Base-by-base conservation (phyloP, 179 eudicot species). In the Spinacia oleracea region DNA sequence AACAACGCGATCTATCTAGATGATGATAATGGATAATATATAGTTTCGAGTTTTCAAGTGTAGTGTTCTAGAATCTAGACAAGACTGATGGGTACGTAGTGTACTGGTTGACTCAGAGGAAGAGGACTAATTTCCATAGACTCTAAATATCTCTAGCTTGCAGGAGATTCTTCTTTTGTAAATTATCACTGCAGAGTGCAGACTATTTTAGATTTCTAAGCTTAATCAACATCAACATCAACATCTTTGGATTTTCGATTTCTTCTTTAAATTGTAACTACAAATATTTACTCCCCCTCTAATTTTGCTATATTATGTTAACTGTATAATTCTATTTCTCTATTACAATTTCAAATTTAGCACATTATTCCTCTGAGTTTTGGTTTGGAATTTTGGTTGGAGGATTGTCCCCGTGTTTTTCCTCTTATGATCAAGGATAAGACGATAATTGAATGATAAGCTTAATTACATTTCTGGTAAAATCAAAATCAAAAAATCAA, bases 1-100 rank as follows among this genome's bases (percentile, higher is more conserved):
- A 80, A 62, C 38, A 83, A 6, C 84, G 77, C 64, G 89, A 89
- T 18, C 88, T 89, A 29, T 70, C 95, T 15, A 83, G 82, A 71
- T 79, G 82, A 71, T 79, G 80, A 79, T 79, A 40, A 67, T 9
- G 60, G 45, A 25, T 60, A 46, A 48, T n/a, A n/a, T n/a, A n/a
- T 27, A 80, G 48, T 53, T 23, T 69, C 20, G 38, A 70, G 29
- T 63, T 60, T 3, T 31, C 32, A 31, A 56, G 74, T 46, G 32
- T 79, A 83, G 79, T 38, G 58, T 34, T 58, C 74, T 70, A 79
- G 75, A 21, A 34, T 58, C 74, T 70, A 79, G 75, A 21, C 29
- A 82, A 78, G 76, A 71, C 75, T 79, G 70, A 60, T 82, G 66
- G 79, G 56, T 53, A 18, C 3, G 58, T 53, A 53, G 7, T 53